These are phyloP conservation scores for Zanthoxylum bungeanum DNA, from an alignment of 345 rosid species.

Conservation along the genomic window DNA sequence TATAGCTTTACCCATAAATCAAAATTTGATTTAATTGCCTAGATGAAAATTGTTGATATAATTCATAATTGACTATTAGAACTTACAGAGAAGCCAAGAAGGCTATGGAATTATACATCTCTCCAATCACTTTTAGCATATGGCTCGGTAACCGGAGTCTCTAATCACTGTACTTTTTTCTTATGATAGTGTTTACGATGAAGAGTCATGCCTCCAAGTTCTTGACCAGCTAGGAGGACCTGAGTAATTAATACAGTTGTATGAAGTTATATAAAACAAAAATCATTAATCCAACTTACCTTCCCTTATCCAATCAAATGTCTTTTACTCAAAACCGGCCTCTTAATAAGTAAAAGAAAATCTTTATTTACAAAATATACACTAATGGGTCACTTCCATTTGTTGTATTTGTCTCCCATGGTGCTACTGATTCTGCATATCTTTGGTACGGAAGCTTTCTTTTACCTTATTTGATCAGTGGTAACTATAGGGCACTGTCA, in stretches of 20 bases:
- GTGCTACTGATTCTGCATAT: background rate
- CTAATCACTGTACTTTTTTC: too few species aligned
- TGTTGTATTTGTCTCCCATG: slow-evolving; percentile 13
- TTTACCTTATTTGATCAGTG: slow-evolving; percentile 12
- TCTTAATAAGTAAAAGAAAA: too few species aligned
- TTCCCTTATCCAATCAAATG: too few species aligned
- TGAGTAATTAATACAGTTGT: slow-evolving; percentile 11
- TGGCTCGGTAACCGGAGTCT: too few species aligned
- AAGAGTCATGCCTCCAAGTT: too few species aligned
- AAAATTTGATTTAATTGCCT: background rate
- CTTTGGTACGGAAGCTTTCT: slow-evolving; percentile 9
- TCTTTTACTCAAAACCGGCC: too few species aligned
- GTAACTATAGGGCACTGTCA: background rate
- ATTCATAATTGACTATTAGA: too few species aligned
- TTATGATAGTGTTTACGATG: too few species aligned
- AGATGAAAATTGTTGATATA: too few species aligned
- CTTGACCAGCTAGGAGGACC: too few species aligned
- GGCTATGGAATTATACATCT: slow-evolving; percentile 15
- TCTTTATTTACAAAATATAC: too few species aligned
- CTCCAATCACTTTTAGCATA: too few species aligned
- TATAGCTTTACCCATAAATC: background rate
- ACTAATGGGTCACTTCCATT: background rate
- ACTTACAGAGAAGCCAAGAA: slow-evolving; percentile 7
- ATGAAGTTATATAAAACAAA: slow-evolving; percentile 6
- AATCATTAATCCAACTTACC: slow-evolving; percentile 19